These are phyloP conservation scores for Teunomyces gatunensis DNA, from an alignment of 805 yeast genomes.

Conservation along the genomic window DNA sequence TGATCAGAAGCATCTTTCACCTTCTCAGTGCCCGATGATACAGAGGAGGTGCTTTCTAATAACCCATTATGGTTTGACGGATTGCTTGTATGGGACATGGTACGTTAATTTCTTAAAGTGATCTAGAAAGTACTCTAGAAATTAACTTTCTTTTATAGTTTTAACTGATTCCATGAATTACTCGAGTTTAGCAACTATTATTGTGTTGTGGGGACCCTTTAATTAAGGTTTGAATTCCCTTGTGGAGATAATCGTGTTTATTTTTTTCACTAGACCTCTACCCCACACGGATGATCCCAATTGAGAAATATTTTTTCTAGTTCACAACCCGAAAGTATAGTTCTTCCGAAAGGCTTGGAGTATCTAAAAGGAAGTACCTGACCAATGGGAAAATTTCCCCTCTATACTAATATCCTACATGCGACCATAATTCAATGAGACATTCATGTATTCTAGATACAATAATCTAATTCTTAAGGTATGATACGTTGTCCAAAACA, in stretches of 20 bases:
- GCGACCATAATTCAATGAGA: too few relatives aligned
- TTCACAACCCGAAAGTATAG: not conserved
- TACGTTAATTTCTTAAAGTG: not conserved
- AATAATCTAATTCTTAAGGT: too few relatives aligned
- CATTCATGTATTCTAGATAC: too few relatives aligned
- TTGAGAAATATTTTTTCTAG: not conserved
- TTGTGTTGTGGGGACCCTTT: not conserved
- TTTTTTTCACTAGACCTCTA: not conserved
- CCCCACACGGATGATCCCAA: not conserved
- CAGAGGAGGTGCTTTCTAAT: constrained; percentile 10
- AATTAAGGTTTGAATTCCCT: not conserved
- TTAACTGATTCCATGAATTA: not conserved
- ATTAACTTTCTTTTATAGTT: not conserved
- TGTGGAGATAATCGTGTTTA: not conserved
- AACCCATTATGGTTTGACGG: constrained; percentile 8
- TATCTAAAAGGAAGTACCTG: not conserved
- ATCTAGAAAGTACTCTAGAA: not conserved
- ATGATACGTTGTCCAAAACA: too few relatives aligned
- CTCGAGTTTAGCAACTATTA: not conserved
- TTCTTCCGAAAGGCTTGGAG: not conserved
- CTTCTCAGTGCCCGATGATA: constrained; percentile 10
- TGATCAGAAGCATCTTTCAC: constrained; percentile 13
- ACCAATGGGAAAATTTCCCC: too few relatives aligned
- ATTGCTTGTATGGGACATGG: not conserved
- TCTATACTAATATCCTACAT: too few relatives aligned